phyloP scores from a whole-genome alignment of 192 early-diverging fungal species.

The Podila epigama region DNA sequence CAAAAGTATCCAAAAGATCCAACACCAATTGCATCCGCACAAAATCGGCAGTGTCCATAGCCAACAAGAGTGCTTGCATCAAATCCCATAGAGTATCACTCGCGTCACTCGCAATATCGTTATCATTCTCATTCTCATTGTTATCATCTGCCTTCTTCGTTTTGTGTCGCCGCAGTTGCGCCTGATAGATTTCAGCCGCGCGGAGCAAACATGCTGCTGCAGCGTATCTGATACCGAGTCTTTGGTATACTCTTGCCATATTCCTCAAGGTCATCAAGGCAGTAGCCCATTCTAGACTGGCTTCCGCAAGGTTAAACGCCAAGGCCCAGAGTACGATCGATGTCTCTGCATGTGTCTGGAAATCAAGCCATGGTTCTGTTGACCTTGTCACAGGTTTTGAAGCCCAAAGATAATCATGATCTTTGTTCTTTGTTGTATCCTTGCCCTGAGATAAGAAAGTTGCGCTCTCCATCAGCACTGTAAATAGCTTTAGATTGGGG shows the following conservation, averaged over 20 bases:
- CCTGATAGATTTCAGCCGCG: conserved; percentile 1
- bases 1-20: not conserved
- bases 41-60: conserved; percentile 39
- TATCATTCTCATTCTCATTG: no score
- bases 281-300: not conserved
- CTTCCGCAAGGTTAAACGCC: conserved; percentile 1
- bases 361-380: no score
- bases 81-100: conserved; percentile 36
- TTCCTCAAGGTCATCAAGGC: conserved; percentile 1
- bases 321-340: conserved; percentile 3
- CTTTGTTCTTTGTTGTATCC: no score
- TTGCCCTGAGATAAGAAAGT: conserved; percentile 9
- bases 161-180: not conserved
- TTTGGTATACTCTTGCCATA: conserved; percentile 21
- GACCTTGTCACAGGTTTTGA: no score
- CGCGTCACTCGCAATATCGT: no score
- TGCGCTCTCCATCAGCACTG: conserved; percentile 17
- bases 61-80: conserved; percentile 26
- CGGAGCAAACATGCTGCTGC: conserved; percentile 29
- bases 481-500: conserved; percentile 26
- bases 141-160: not conserved
- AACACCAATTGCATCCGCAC: conserved; percentile 24
- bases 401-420: not conserved
- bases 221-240: conserved; percentile 11
- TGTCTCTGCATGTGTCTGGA: conserved; percentile 6